These are phyloP conservation scores for Saccharomyces hybrid DNA, from an alignment of 1,139 yeast species.

Conservation along the genomic window DNA sequence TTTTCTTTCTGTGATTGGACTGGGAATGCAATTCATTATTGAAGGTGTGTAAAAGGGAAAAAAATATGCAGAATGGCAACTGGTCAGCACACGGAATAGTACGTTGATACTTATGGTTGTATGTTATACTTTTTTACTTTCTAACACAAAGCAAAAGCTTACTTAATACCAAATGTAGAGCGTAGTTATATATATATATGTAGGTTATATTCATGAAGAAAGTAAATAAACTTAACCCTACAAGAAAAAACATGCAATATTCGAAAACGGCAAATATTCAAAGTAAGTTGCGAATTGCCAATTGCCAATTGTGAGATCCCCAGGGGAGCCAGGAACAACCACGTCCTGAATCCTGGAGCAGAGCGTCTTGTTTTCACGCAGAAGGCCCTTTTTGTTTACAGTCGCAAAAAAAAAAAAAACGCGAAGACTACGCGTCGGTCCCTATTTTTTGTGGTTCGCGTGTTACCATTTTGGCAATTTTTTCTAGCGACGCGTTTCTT, in stretches of 20 bases:
- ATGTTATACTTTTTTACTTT: neutral
- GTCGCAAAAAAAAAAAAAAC: slow-evolving; percentile 3
- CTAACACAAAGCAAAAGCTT: neutral
- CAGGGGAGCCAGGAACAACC: neutral
- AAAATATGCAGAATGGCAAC: neutral
- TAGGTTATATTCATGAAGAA: neutral
- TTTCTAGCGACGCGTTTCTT: neutral
- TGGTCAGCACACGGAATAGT: neutral
- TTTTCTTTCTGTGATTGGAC: neutral
- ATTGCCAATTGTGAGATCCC: neutral
- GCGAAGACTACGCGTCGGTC: neutral
- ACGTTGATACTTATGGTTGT: neutral
- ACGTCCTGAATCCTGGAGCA: neutral
- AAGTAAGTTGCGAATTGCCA: neutral
- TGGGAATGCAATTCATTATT: neutral
- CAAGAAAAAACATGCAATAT: neutral
- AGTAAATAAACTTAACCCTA: neutral
- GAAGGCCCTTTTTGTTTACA: slow-evolving; percentile 4
- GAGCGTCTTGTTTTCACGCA: neutral
- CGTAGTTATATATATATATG: neutral
- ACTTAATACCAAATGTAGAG: neutral
- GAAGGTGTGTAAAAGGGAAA: neutral
- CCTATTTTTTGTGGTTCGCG: neutral
- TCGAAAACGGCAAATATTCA: neutral
- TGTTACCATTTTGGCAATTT: neutral